Evolutionary conservation across 495 filamentous ascomycete genomes (phyloP), one percentile per base, ranked within the genome.

Genomic region (Tuber aestivum): DNA sequence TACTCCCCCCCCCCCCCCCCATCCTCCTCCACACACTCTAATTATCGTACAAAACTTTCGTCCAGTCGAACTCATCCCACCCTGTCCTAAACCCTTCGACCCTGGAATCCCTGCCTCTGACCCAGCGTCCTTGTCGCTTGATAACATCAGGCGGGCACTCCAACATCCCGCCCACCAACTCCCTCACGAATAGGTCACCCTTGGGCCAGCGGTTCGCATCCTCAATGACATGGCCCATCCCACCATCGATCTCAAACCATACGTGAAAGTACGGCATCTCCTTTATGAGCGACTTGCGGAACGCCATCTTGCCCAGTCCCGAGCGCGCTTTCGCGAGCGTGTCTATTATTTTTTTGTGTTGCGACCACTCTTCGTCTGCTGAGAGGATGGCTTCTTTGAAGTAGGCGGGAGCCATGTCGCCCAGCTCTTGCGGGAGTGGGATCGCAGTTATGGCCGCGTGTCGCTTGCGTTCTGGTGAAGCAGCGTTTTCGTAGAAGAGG

Each of bases 181-280:
- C 96, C 69, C 95, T 86, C 1, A 95, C 95, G 85, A 99, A 99
- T 70, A 97, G 84, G 86, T 99, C 95, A 2, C 95, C 95, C 78
- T 88, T 91, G 1, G 96, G 96, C 95, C 96, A 99, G 73, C 91
- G 87, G 75, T 90, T 89, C 65, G 89, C 86, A 82, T 98, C 93
- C 84, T 99, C 95, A 16, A 99, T 92, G 41, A 99, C 87, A 82
- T 99, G 95, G 0, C 94, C 95, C 73, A 99, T 82, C 3, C 95
- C 95, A 7, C 96, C 96, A 82, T 98, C 93, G 10, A 99, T 84
- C 76, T 90, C 89, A 82, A 98, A 97, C 94, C 94, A 99, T 23
- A 94, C 94, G 79, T 99, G 95, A 84, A 99, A 98, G 83, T 99
- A 99, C 38, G 95, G 95, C 94, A 97, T 97, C 85, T 99, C 95